Evolutionary conservation across 2,329 filamentous ascomycete genomes (phyloP).

Genomic region (Sclerotinia borealis): DNA sequence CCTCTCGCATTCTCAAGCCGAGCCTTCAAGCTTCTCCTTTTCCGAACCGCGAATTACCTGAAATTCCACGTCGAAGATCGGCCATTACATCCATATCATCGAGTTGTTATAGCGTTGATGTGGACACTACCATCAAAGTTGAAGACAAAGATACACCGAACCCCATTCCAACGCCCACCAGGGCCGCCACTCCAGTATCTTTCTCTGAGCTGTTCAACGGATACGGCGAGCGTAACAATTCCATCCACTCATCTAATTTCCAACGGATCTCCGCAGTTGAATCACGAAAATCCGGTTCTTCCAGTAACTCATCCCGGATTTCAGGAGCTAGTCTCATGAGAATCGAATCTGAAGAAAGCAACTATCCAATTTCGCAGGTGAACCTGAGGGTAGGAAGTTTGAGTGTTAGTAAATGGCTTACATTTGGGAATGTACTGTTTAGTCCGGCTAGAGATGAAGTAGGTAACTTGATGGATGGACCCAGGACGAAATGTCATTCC

Average conservation of each 20-base stretch:
- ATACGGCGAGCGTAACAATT: constrained; percentile 36
- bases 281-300: constrained; percentile 21
- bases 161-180: constrained; percentile 38
- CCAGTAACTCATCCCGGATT: constrained; percentile 20
- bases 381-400: constrained; percentile 75
- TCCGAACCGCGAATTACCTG: constrained; percentile 9
- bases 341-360: constrained; percentile 40
- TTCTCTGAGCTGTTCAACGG: constrained; percentile 39
- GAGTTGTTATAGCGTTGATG: constrained; percentile 49
- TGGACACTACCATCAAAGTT: constrained; percentile 45
- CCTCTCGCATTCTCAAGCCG: neutral
- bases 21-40: neutral
- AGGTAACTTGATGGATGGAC: constrained; percentile 40
- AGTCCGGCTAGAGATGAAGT: constrained; percentile 72
- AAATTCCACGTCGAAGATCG: constrained; percentile 1
- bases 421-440: constrained; percentile 77
- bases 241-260: constrained; percentile 11
- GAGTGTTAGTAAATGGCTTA: constrained; percentile 83
- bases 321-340: constrained; percentile 17
- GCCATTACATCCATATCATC: constrained; percentile 35
- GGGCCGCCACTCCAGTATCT: constrained; percentile 40
- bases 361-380: constrained; percentile 61
- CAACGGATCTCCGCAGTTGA: constrained; percentile 14
- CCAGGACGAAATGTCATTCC: constrained; percentile 48
- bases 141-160: constrained; percentile 36